These are phyloP conservation scores for Rhizoclosmatium sp. DNA, from an alignment of 192 early-diverging fungal species.

Conservation along the genomic window DNA sequence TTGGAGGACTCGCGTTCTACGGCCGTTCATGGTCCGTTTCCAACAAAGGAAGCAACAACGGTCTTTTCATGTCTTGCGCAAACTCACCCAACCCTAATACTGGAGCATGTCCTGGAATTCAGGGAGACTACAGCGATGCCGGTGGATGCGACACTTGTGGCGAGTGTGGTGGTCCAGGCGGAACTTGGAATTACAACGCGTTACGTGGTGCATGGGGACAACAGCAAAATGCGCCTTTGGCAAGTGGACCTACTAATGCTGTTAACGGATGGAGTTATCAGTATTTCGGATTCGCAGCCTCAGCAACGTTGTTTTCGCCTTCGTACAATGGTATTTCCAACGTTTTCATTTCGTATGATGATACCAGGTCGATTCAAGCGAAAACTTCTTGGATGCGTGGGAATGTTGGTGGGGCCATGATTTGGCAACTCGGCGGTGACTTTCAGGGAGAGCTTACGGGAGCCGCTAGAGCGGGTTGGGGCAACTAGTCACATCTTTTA, in stretches of 20 bases:
- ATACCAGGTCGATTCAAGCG: conserved; percentile 63
- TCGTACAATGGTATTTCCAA: conserved; percentile 50
- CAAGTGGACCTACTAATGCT: background rate
- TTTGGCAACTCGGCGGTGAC: conserved; percentile 14
- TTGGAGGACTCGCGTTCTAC: conserved; percentile 27
- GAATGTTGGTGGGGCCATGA: background rate
- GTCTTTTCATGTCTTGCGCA: conserved; percentile 12
- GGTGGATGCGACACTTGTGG: conserved; percentile 16
- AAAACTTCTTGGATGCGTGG: conserved; percentile 65
- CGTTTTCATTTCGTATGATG: conserved; percentile 78
- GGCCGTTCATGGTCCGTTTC: conserved; percentile 11
- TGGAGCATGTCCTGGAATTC: background rate
- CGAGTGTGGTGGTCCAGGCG: background rate
- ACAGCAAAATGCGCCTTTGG: conserved; percentile 8
- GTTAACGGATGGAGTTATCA: conserved; percentile 63
- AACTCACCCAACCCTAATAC: background rate
- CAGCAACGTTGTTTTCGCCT: conserved; percentile 59
- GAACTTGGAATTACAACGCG: conserved; percentile 66
- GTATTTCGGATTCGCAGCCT: conserved; percentile 59
- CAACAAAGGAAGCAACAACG: background rate
- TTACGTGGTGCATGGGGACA: conserved; percentile 42
- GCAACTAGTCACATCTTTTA: background rate
- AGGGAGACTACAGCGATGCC: background rate
- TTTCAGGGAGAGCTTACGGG: background rate
- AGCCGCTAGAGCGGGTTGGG: conserved; percentile 5